Evolutionary conservation across 2,329 filamentous ascomycete species (phyloP), one percentile per base, ranked within the genome.

Genomic region (Sarocladium strictum): DNA sequence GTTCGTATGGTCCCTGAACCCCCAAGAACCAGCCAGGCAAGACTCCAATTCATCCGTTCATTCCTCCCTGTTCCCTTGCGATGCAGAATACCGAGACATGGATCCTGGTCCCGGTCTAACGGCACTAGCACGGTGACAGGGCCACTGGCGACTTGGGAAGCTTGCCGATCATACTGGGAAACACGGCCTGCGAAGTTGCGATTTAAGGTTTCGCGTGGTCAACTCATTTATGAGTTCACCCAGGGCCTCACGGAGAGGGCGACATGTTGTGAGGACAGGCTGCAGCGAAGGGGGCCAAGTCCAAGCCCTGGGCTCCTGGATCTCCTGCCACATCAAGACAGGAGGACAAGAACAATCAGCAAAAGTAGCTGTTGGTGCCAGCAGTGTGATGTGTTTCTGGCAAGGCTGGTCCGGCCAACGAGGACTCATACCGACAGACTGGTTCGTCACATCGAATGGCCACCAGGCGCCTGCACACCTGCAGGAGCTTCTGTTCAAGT

Each of bases 401-500:
- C 47, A 35, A 51, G 47, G 27, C 47, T 51, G n/a, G 23, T 32
- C 29, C 24, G 47, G 23, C 47, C 47, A 51, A 51, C 47, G n/a
- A 35, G 47, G 29, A 51, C 27, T 10, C 47, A 51, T 33, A 17
- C 47, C 47, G 47, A 35, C 47, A 33, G 47, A 33, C 29, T 35
- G 47, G 47, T 51, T 51, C 47, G 47, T 35, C 47, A 51, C 27
- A 35, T 35, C 47, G 17, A 15, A 35, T 51, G 19, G 17, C 47
- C 26, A 21, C 23, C 9, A n/a, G n/a, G 24, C 43, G n/a, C 24
- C 21, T 49, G 43, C 26, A 29, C 23, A 29, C 47, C 47, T 35
- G 47, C 47, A 51, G 26, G 47, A 51, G 11, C 29, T 51, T 29
- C 47, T 51, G 47, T 51, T 51, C 47, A 51, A 51, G 47, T 33